Evolutionary conservation across 108 stramenopile genomes (phyloP), one percentile per base, ranked within the genome.

Genomic region (Cyclotella atomus): DNA sequence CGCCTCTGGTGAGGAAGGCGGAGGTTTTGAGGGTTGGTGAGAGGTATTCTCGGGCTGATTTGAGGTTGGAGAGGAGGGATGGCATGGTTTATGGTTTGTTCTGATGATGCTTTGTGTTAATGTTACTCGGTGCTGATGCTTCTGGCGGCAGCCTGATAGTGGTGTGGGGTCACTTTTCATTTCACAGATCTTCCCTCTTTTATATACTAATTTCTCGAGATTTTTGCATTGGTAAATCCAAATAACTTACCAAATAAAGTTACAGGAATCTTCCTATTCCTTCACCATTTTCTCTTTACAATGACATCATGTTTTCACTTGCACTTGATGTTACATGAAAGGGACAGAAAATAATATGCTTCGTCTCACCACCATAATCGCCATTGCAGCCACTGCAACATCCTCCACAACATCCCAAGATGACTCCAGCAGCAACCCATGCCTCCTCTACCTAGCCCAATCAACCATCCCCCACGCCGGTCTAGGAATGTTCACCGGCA

Each of bases 1-100:
- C 95, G 8, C 98, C 98, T 47, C 89, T 86, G 59, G 91, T 87
- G 23, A 95, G 65, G 79, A 98, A 97, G 60, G 89, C 93, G 21
- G 91, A 89, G 47, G 82, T 72, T 70, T 89, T 91, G 49, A 94
- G 83, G 17, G 88, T 92, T 9, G 98, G 98, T 47, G 88, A 91
- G 34, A 92, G 86, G 75, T 83, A 93, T 72, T 97, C 98, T 8
- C 96, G 88, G 52, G 88, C 90, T 6, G 82, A 82, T 65, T 88
- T 87, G 14, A 85, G 78, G 76, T 74, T 75, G 81, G 81, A 75
- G 12, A 82, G 74, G 74, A 82, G 53, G 38, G 73, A 75, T 24
- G 81, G 81, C 81, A 82, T 82, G 68, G 59, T 60, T 41, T 9
- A 9, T 9, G 7, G 12, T 9, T 9, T 41, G 7, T 23, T 23